A percentile compares a stretch with the other conserved stretches of the same genome.
Evolutionary conservation across 2,329 filamentous ascomycete genomes (phyloP).

Genomic region (Apiospora malaysiana): DNA sequence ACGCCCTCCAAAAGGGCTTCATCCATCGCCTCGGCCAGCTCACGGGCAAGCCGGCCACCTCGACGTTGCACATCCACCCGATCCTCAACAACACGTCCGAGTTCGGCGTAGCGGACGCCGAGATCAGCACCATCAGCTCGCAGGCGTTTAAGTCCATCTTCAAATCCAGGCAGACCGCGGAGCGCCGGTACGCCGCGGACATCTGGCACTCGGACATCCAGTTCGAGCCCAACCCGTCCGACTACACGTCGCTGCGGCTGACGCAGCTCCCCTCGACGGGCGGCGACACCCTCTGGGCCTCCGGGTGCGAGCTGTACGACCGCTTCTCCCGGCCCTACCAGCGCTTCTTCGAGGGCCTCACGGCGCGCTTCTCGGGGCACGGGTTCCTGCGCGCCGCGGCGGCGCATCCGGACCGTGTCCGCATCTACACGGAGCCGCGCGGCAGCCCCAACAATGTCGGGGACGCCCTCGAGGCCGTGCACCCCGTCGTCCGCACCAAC

Average conservation of each 20-base stretch:
- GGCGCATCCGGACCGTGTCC: constrained; percentile 24
- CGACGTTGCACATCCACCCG: constrained; percentile 66
- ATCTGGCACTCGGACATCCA: constrained; percentile 63
- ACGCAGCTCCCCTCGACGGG: constrained; percentile 61
- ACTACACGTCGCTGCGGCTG: constrained; percentile 66
- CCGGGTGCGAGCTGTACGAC: constrained; percentile 66
- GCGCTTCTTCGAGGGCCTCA: constrained; percentile 57
- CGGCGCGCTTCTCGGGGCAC: constrained; percentile 50
- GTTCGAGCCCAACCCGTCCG: constrained; percentile 64
- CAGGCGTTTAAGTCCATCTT: constrained; percentile 51
- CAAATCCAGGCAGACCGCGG: constrained; percentile 33
- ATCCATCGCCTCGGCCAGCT: constrained; percentile 64
- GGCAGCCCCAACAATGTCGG: constrained; percentile 55
- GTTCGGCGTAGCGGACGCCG: constrained; percentile 55
- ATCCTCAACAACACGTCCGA: constrained; percentile 58
- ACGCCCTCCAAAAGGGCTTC: constrained; percentile 65
- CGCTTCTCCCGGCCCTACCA: constrained; percentile 56
- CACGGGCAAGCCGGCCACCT: constrained; percentile 62
- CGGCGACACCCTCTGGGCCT: constrained; percentile 66
- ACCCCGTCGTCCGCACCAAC: constrained; percentile 65
- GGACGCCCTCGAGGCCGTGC: constrained; percentile 50
- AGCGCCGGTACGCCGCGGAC: constrained; percentile 47
- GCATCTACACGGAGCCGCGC: constrained; percentile 42
- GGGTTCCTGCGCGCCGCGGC: constrained; percentile 45
- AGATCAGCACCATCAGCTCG: constrained; percentile 67